phyloP scores from a whole-genome alignment of 495 filamentous ascomycete species.

The Oidiodendron maius region DNA sequence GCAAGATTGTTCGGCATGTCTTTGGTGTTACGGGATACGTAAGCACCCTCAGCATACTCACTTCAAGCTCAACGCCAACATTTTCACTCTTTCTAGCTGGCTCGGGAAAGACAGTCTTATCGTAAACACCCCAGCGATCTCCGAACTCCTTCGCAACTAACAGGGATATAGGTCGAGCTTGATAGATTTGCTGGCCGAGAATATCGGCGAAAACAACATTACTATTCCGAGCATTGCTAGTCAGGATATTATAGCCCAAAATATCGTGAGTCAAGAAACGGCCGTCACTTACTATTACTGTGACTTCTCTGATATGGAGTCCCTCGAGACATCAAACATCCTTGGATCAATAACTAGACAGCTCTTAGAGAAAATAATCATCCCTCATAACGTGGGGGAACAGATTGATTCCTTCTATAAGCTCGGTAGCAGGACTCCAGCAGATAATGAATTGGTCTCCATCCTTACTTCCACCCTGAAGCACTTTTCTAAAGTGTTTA shows the following conservation, averaged over 20 bases:
- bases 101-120: not conserved
- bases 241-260: not conserved
- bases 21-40: not conserved
- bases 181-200: not conserved
- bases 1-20: not conserved
- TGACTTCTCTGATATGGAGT: not conserved
- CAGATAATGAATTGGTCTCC: not conserved
- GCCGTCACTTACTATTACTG: not conserved
- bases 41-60: not conserved
- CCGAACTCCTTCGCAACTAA: not conserved
- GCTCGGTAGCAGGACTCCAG: not conserved
- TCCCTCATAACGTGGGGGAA: not conserved
- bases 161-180: not conserved
- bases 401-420: not conserved
- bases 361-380: not conserved
- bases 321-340: not conserved
- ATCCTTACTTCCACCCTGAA: constrained; percentile 1
- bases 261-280: not conserved
- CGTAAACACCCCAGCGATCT: not conserved
- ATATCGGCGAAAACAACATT: not conserved
- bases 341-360: not conserved
- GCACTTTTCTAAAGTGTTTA: constrained; percentile 1
- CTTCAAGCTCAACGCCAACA: not conserved
- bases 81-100: not conserved
- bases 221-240: not conserved